A percentile compares a stretch with the other conserved stretches of the same genome.
These are phyloP conservation scores for Monosporascus sp. DNA, from an alignment of 2,329 filamentous ascomycete genomes.

Conservation along the genomic window DNA sequence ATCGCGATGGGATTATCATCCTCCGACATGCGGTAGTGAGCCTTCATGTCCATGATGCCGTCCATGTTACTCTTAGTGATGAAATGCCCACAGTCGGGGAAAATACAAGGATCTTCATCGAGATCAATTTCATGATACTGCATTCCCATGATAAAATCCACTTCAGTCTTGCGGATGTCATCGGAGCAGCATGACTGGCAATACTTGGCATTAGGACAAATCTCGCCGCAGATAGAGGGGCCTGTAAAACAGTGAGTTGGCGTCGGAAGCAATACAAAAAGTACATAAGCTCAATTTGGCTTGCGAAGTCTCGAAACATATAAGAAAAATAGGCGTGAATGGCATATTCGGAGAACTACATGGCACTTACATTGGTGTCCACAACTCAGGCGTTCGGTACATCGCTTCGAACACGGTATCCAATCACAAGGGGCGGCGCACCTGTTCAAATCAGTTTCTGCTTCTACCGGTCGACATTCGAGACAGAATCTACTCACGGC, in stretches of 20 bases:
- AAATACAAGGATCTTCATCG: constrained; percentile 54
- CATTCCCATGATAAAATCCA: constrained; percentile 52
- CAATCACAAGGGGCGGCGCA: constrained; percentile 65
- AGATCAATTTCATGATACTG: constrained; percentile 54
- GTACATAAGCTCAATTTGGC: too few species aligned
- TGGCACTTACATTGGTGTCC: constrained; percentile 50
- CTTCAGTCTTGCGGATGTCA: constrained; percentile 38
- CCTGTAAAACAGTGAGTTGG: constrained; percentile 6
- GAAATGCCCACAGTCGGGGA: constrained; percentile 60
- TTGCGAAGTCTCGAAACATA: not conserved
- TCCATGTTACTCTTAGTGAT: constrained; percentile 57
- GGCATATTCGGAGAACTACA: too few species aligned
- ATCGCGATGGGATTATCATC: constrained; percentile 29
- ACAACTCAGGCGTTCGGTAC: constrained; percentile 46
- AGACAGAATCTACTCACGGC: constrained; percentile 17
- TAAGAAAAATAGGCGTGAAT: not conserved
- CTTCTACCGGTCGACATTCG: not conserved
- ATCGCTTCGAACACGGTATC: constrained; percentile 59
- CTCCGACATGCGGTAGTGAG: constrained; percentile 40
- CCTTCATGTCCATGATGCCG: constrained; percentile 49
- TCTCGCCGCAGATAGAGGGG: constrained; percentile 60
- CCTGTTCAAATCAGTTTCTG: constrained; percentile 1
- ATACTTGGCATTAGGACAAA: constrained; percentile 44
- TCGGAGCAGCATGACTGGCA: constrained; percentile 52
- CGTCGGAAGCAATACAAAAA: too few species aligned